These are phyloP conservation scores for Cladosporium sp. DNA, from an alignment of 2,329 filamentous ascomycete genomes.

Conservation along the genomic window DNA sequence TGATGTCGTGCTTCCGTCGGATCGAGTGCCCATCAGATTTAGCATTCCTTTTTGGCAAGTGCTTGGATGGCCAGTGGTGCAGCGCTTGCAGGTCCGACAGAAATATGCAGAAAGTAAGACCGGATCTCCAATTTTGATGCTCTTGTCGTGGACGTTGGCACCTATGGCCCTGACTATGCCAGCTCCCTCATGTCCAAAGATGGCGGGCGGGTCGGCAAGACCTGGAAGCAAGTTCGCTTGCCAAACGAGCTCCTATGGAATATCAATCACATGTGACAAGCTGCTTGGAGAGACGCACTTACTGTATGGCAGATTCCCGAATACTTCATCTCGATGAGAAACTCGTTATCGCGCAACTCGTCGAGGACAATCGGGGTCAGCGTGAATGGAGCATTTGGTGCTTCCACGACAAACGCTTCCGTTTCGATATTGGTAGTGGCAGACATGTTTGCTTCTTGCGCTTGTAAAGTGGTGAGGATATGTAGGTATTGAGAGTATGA, in stretches of 20 bases:
- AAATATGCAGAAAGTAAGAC: not conserved
- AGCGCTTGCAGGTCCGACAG: not conserved
- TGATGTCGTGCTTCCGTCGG: not conserved
- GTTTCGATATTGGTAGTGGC: not conserved
- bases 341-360: slow-evolving; percentile 16
- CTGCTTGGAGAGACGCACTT: not conserved
- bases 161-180: slow-evolving; percentile 17
- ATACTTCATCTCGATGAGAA: slow-evolving; percentile 20
- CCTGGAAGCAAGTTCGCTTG: slow-evolving; percentile 17
- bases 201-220: slow-evolving; percentile 16
- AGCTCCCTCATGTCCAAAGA: slow-evolving; percentile 20
- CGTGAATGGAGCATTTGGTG: slow-evolving; percentile 43
- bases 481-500: no score
- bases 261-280: not conserved
- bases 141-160: slow-evolving; percentile 12
- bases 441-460: not conserved
- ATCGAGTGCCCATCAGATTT: not conserved
- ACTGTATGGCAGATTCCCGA: slow-evolving; percentile 22
- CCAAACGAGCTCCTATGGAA: slow-evolving; percentile 17
- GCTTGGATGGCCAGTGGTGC: not conserved
- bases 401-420: not conserved
- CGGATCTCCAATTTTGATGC: not conserved
- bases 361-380: slow-evolving; percentile 18
- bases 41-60: not conserved
- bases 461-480: no score